Percentiles rank a stretch among this genome's conserved stretches.
Evolutionary conservation across 176 grass and related monocot species (phyloP).

Genomic region (Carex pumila): DNA sequence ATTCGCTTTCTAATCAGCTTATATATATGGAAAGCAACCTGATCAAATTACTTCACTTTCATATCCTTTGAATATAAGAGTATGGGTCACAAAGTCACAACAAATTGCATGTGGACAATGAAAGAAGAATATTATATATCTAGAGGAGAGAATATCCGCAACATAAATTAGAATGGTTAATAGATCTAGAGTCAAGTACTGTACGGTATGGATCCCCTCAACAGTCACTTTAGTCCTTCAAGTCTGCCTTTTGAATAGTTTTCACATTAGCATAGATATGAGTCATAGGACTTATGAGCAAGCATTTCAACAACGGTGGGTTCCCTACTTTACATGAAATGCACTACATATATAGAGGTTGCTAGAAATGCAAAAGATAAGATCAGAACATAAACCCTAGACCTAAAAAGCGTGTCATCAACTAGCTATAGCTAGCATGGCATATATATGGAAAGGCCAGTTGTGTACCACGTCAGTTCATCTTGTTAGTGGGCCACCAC

Average conservation of each 20-base stretch:
- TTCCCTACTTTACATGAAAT: neutral
- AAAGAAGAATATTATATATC: neutral
- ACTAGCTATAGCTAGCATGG: neutral
- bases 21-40: neutral
- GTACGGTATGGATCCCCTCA: neutral
- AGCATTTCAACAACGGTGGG: neutral
- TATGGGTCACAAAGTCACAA: neutral
- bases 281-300: too few relatives aligned
- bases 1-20: neutral
- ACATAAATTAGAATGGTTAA: neutral
- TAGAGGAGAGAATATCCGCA: neutral
- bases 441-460: conserved; percentile 10
- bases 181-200: neutral
- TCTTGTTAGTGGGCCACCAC: neutral
- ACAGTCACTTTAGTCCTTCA: neutral
- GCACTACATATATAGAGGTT: neutral
- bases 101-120: neutral
- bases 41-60: neutral
- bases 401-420: conserved; percentile 6
- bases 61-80: neutral
- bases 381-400: neutral
- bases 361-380: neutral
- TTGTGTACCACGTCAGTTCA: conserved; percentile 7
- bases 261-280: neutral
- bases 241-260: neutral